Evolutionary conservation across 2,329 filamentous ascomycete genomes (phyloP), one percentile per base, ranked within the genome.

Genomic region (Ophiosphaerella herpotricha): DNA sequence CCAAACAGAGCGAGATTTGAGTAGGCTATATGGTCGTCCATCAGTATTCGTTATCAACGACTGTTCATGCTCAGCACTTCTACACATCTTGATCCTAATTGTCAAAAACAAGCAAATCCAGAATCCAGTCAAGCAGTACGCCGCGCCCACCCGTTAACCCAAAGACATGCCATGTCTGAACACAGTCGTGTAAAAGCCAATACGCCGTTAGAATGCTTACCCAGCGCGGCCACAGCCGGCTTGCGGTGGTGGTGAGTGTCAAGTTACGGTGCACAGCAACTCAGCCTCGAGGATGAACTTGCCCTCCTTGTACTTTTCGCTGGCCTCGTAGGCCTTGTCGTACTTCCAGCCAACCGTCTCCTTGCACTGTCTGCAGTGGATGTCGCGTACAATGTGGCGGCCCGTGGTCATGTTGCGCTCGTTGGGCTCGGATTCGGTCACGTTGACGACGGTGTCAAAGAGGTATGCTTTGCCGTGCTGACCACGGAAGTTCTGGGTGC

Each of bases 331-430:
- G 1, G 94, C 94, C 78, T 95, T 96, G 76, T 99, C 94, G 73
- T 99, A 99, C 75, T 96, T 97, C 94, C 94, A 99, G 32, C 94
- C 94, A 45, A 99, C 94, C 26, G 88, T 89, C 74, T 92, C 89
- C 71, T 88, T 89, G 82, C 94, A 99, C 75, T 96, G 90, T 50
- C 88, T 84, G 78, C 94, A 99, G 50, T 81, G 81, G 66, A 99
- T 97, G 73, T 99, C 94, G 50, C 94, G 87, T 40, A 99, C 94
- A 48, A 97, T 82, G 75, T 99, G 94, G 46, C 90, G 85, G 45
- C 94, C 94, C 1, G 94, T 99, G 12, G 94, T 99, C 94, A 99
- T 99, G 78, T 89, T 96, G 60, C 94, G 90, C 78, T 99, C 94
- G 71, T 84, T 87, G n/a, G 93, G 84, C 54, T 96, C 89, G 62